These are phyloP conservation scores for Fusarium sambucinum DNA, from an alignment of 2,329 filamentous ascomycete species.

Conservation along the genomic window DNA sequence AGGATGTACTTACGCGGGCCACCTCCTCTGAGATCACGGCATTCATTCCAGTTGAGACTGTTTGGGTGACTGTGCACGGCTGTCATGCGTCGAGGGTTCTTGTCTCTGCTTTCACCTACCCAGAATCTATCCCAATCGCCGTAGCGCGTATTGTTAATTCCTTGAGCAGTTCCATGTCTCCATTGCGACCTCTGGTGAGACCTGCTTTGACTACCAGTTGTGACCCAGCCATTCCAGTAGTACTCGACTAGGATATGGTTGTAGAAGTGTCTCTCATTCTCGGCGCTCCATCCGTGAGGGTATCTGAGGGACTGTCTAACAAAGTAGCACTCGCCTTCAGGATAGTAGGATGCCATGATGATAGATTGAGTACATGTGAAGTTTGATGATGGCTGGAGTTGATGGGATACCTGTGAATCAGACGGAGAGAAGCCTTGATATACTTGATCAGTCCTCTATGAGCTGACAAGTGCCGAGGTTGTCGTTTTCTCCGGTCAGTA, in stretches of 20 bases:
- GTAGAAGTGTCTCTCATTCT: not conserved
- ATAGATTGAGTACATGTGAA: not conserved
- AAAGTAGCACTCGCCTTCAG: conserved; percentile 31
- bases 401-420: rapidly evolving
- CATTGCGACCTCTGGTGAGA: not conserved
- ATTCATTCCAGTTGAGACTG: conserved; percentile 23
- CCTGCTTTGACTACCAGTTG: not conserved
- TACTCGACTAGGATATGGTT: conserved; percentile 6
- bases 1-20: conserved; percentile 19
- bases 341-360: conserved; percentile 20
- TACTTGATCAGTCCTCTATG: not conserved
- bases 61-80: conserved; percentile 4
- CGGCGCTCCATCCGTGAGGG: not conserved
- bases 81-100: not conserved
- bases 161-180: rapidly evolving
- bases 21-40: not conserved
- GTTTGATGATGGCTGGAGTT: not conserved
- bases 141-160: rapidly evolving
- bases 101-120: conserved; percentile 7
- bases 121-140: conserved; percentile 18
- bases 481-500: not conserved
- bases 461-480: rapidly evolving
- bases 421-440: not conserved
- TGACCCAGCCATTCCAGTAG: conserved; percentile 11
- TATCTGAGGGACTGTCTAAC: not conserved